Evolutionary conservation across 345 rosid species (phyloP).

Genomic region (Populus alba): DNA sequence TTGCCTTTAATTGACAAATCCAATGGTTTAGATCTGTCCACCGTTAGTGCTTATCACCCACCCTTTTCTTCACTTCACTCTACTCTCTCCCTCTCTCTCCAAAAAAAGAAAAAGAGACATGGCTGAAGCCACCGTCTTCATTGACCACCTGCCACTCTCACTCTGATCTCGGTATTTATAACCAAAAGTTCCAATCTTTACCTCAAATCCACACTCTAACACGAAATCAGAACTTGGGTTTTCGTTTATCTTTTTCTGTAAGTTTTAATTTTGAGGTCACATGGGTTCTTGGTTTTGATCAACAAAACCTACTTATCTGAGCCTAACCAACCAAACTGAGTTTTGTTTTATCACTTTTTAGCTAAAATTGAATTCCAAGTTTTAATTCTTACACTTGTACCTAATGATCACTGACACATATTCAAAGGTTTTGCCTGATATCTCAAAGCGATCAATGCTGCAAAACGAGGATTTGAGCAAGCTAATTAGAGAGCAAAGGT

Average conservation of each 20-base stretch:
- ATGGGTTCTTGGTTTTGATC: conserved; percentile 19
- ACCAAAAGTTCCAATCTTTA: conserved; percentile 4
- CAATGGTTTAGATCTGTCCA: conserved; percentile 34
- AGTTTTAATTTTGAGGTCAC: not conserved
- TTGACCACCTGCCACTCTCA: conserved; percentile 16
- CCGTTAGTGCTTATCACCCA: conserved; percentile 38
- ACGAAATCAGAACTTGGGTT: conserved; percentile 1
- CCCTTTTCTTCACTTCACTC: conserved; percentile 17
- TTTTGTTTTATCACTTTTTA: not conserved
- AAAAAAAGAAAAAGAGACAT: conserved; percentile 9
- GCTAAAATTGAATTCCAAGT: conserved; percentile 9
- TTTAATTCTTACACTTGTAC: not conserved
- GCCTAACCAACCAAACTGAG: not conserved
- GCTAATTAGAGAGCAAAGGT: conserved; percentile 50
- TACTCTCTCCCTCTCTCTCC: not conserved
- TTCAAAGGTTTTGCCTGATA: conserved; percentile 51
- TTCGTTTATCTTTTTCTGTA: not conserved
- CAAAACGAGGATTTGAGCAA: conserved; percentile 48
- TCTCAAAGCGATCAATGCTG: conserved; percentile 51
- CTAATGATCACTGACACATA: conserved; percentile 33
- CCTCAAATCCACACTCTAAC: not conserved
- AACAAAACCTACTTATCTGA: not conserved
- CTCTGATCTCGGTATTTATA: conserved; percentile 12
- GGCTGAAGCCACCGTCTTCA: conserved; percentile 15
- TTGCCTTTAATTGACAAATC: conserved; percentile 30